These are phyloP conservation scores for Avena sativa DNA, from an alignment of 176 grass and related monocot genomes.

Conservation along the genomic window DNA sequence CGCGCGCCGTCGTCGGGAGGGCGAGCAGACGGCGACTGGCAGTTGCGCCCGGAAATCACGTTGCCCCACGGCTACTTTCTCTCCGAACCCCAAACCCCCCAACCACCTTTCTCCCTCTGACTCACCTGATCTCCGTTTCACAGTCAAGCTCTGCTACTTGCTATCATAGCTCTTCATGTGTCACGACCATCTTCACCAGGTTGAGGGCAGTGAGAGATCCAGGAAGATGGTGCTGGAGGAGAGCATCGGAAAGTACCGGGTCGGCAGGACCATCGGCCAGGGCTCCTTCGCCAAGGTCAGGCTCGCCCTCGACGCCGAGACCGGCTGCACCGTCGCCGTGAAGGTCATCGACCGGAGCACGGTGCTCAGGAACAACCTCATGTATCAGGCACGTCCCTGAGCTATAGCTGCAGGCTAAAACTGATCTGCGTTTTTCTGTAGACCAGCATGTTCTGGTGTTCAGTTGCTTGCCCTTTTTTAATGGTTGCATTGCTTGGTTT, in stretches of 20 bases:
- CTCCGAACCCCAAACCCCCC: constrained; percentile 17
- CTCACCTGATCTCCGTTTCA: not conserved
- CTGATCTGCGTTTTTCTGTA: not conserved
- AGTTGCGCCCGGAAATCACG: constrained; percentile 52
- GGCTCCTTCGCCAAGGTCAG: constrained; percentile 79
- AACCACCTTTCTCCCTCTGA: constrained; percentile 46
- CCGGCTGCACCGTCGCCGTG: constrained; percentile 51
- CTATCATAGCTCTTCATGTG: not conserved
- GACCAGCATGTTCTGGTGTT: not conserved
- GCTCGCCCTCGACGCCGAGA: constrained; percentile 58
- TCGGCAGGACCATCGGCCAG: constrained; percentile 70
- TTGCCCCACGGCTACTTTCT: constrained; percentile 18
- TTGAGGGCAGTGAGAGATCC: not conserved
- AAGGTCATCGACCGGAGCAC: constrained; percentile 74
- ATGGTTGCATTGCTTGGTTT: constrained; percentile 21
- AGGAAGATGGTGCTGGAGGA: constrained; percentile 47
- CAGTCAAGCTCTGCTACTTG: not conserved
- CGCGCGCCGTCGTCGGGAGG: constrained; percentile 36
- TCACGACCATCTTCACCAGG: not conserved
- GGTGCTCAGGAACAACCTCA: constrained; percentile 64
- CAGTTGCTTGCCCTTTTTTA: not conserved
- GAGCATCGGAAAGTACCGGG: constrained; percentile 63
- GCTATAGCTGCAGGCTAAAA: no score
- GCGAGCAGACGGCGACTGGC: constrained; percentile 19
- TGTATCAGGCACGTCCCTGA: constrained; percentile 49